Conservation (phyloP, 148 eudicot species). For the Camellia lanceoleosa region DNA sequence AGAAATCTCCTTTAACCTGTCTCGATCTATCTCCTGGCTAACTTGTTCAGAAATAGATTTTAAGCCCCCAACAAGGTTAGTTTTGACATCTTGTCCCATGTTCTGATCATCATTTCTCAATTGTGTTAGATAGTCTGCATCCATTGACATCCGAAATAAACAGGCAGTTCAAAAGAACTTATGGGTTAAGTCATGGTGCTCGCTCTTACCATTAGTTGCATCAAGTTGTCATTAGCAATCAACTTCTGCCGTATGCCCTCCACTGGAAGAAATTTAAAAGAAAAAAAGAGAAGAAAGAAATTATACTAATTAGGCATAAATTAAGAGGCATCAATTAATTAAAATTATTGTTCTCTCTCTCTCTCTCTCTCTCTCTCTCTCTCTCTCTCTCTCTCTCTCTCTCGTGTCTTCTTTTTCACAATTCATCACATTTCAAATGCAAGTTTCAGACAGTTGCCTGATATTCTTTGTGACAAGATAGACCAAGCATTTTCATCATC, state of each 20-base stretch:
- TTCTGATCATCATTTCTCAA: slow-evolving; percentile 40
- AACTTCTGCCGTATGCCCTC: slow-evolving; percentile 77
- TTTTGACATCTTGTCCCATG: slow-evolving; percentile 71
- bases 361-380: background rate
- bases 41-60: slow-evolving; percentile 52
- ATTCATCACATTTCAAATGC: background rate
- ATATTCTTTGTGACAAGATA: background rate
- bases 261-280: slow-evolving; percentile 41
- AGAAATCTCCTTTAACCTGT: slow-evolving; percentile 45
- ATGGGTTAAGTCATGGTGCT: slow-evolving; percentile 6
- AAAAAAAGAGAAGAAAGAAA: background rate
- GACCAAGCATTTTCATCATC: background rate
- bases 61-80: slow-evolving; percentile 41
- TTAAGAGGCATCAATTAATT: background rate
- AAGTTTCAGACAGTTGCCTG: background rate
- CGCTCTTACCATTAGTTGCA: slow-evolving; percentile 61
- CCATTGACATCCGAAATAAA: background rate
- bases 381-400: background rate
- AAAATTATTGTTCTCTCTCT: background rate
- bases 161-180: slow-evolving; percentile 5
- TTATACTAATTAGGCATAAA: background rate
- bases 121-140: slow-evolving; percentile 17
- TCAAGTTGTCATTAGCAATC: slow-evolving; percentile 53
- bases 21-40: slow-evolving; percentile 38
- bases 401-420: too few species aligned